Conservation (phyloP, 257 asterid species). For the Linderniella brevidens region DNA sequence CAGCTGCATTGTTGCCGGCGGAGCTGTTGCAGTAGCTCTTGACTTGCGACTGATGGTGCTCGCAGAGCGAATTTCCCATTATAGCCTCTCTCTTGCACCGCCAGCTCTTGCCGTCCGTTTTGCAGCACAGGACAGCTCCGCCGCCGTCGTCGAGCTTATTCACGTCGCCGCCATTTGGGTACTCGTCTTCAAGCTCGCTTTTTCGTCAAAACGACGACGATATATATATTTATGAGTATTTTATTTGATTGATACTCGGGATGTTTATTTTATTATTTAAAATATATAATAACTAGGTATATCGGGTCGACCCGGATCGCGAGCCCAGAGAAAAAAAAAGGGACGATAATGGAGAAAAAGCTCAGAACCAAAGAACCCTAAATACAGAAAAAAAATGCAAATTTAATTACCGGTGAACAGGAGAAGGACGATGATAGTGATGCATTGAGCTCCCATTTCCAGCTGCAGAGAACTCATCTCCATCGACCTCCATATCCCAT, state of each 20-base stretch:
- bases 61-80: slow-evolving; percentile 10
- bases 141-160: background rate
- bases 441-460: slow-evolving; percentile 15
- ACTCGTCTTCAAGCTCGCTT: background rate
- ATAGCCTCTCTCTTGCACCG: slow-evolving; percentile 21
- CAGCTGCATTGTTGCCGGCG: background rate
- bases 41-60: slow-evolving; percentile 4
- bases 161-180: background rate
- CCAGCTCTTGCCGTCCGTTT: slow-evolving; percentile 33
- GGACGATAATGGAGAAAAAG: too few species aligned
- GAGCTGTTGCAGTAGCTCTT: slow-evolving; percentile 3
- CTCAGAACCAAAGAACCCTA: too few species aligned
- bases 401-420: background rate
- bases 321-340: too few species aligned
- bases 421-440: slow-evolving; percentile 11
- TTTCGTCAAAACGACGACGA: background rate
- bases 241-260: background rate
- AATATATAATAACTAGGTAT: too few species aligned
- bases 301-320: too few species aligned
- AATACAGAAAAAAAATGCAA: too few species aligned
- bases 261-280: too few species aligned
- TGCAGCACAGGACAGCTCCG: slow-evolving; percentile 6
- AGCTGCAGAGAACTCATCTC: slow-evolving; percentile 7
- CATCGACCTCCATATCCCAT: slow-evolving; percentile 16
- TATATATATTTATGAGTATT: too few species aligned